Evolutionary conservation across 768 basidiomycete species (phyloP).

Genomic region (Lactarius quietus): DNA sequence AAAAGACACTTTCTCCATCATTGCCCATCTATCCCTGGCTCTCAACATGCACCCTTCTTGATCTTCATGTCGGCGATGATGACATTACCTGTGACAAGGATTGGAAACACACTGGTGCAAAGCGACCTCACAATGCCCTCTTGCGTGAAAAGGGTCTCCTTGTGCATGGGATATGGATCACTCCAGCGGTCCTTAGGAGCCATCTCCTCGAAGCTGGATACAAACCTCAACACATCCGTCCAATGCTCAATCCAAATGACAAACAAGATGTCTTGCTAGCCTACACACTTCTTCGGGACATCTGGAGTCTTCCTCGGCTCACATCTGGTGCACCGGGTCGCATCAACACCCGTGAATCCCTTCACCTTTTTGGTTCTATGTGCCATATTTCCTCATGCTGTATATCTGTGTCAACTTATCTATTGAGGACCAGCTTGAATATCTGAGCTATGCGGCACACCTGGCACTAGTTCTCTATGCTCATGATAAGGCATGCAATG

Average conservation of each 20-base stretch:
- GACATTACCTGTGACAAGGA: slow-evolving; percentile 14
- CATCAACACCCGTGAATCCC: background rate
- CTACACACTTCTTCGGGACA: background rate
- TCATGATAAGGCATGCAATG: no score
- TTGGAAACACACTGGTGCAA: slow-evolving; percentile 4
- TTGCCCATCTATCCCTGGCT: background rate
- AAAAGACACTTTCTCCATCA: background rate
- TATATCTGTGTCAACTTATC: no score
- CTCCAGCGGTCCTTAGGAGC: no score
- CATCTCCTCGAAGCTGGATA: no score
- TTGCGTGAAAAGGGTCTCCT: slow-evolving; percentile 5
- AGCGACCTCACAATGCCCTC: background rate
- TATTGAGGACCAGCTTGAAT: no score
- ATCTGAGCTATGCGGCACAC: no score
- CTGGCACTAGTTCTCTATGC: no score
- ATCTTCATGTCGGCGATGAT: background rate
- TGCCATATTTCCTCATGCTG: background rate
- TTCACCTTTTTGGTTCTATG: background rate
- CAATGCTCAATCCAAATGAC: slow-evolving; percentile 1
- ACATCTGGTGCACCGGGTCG: background rate
- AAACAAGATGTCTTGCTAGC: slow-evolving; percentile 7
- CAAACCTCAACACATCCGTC: background rate
- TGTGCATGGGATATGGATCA: no score
- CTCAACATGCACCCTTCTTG: background rate
- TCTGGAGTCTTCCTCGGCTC: background rate